These are phyloP conservation scores for Perkinsus olseni DNA, from an alignment of 169 alveolate genomes.

Conservation along the genomic window DNA sequence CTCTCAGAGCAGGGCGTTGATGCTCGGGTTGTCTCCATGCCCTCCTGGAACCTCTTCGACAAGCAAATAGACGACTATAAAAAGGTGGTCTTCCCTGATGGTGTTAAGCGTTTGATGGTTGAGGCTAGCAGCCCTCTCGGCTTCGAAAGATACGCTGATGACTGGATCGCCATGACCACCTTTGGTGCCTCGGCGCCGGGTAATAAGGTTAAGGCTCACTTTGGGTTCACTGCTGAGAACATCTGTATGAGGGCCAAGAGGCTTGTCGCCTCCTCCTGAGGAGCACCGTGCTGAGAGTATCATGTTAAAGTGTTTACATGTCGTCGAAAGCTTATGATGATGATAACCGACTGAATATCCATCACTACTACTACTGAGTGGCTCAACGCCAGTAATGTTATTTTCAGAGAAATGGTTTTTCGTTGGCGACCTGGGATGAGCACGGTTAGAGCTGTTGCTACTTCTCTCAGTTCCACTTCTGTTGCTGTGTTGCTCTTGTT, in stretches of 20 bases:
- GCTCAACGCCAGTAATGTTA: too few relatives aligned
- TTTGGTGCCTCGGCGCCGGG: constrained; percentile 40
- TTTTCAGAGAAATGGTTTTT: too few relatives aligned
- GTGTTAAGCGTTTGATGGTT: constrained; percentile 17
- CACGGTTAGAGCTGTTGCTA: too few relatives aligned
- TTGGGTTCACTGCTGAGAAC: constrained; percentile 23
- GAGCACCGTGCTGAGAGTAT: too few relatives aligned
- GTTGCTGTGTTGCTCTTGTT: not conserved
- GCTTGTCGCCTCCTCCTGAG: not conserved
- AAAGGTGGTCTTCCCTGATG: constrained; percentile 26
- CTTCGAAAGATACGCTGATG: constrained; percentile 34
- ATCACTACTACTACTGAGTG: too few relatives aligned
- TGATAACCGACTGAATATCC: too few relatives aligned
- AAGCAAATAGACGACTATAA: constrained; percentile 42
- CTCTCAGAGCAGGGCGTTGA: constrained; percentile 27
- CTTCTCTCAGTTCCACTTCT: not conserved
- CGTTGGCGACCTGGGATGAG: too few relatives aligned
- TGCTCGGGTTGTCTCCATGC: constrained; percentile 59
- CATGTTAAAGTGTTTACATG: too few relatives aligned
- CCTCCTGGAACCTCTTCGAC: constrained; percentile 55
- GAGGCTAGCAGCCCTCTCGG: constrained; percentile 38
- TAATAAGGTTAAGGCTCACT: constrained; percentile 29
- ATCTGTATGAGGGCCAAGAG: constrained; percentile 17
- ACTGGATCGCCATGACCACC: constrained; percentile 25
- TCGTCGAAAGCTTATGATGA: too few relatives aligned